A percentile compares a stretch with the other conserved stretches of the same genome.
These are phyloP conservation scores for Fusarium falciforme DNA, from an alignment of 2,329 filamentous ascomycete genomes.

Conservation along the genomic window DNA sequence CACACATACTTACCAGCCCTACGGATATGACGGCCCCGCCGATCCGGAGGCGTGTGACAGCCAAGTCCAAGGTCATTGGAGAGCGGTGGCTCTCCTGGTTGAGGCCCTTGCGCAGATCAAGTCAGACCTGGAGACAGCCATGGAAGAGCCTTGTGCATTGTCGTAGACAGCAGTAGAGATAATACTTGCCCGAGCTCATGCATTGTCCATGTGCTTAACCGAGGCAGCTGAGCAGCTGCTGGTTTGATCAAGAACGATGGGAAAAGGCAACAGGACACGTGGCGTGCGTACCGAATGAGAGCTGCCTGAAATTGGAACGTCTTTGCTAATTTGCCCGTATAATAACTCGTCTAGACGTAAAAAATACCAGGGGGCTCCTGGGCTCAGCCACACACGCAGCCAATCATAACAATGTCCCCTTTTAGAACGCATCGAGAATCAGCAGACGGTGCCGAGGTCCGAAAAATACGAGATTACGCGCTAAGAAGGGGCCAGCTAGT, in stretches of 20 bases:
- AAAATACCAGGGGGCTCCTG: neutral
- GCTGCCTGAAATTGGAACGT: neutral
- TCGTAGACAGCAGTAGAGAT: neutral
- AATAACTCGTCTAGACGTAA: neutral
- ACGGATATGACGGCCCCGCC: neutral
- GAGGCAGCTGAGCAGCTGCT: neutral
- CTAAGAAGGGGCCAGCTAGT: neutral
- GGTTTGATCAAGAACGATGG: neutral
- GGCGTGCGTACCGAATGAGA: neutral
- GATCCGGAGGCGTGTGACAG: neutral
- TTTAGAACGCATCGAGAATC: neutral
- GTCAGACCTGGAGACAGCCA: neutral
- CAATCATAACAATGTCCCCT: neutral
- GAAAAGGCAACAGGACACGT: neutral
- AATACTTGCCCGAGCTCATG: neutral
- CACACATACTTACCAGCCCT: neutral
- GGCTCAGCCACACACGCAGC: neutral
- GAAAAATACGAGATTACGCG: neutral
- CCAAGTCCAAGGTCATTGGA: neutral
- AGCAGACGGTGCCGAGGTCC: neutral
- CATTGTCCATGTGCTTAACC: neutral
- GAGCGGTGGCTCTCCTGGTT: neutral
- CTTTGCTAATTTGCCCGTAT: neutral
- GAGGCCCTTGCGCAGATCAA: neutral
- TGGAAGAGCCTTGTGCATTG: neutral